A percentile compares a stretch with the other conserved stretches of the same genome.
These are phyloP conservation scores for Naganishia liquefaciens DNA, from an alignment of 1,284 basidiomycete genomes.

Conservation along the genomic window DNA sequence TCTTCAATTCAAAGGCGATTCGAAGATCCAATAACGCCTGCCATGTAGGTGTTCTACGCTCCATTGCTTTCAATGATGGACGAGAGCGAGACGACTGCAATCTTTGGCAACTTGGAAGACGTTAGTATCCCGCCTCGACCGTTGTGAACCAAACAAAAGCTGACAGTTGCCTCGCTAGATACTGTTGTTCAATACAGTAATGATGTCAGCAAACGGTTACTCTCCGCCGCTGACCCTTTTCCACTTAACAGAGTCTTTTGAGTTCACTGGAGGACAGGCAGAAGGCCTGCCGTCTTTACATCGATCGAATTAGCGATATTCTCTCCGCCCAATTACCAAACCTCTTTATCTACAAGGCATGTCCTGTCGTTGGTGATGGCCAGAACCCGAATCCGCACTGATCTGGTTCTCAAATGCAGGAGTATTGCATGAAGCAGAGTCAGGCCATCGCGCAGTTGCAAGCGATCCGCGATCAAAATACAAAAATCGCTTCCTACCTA, in stretches of 20 bases:
- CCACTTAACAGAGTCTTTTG: slow-evolving; percentile 64
- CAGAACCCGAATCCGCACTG: slow-evolving; percentile 1
- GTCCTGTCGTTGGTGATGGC: slow-evolving; percentile 36
- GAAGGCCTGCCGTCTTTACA: slow-evolving; percentile 81
- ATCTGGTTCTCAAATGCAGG: slow-evolving; percentile 56
- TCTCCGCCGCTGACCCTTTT: not conserved
- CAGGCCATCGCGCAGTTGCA: slow-evolving; percentile 77
- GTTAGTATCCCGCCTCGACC: slow-evolving; percentile 30
- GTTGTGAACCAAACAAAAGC: slow-evolving; percentile 12
- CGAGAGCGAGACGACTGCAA: slow-evolving; percentile 72
- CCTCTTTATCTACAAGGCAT: slow-evolving; percentile 76
- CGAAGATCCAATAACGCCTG: not conserved
- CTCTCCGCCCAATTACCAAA: slow-evolving; percentile 70
- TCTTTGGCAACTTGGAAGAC: slow-evolving; percentile 93
- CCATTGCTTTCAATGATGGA: slow-evolving; percentile 73
- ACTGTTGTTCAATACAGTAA: slow-evolving; percentile 77
- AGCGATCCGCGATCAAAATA: slow-evolving; percentile 68
- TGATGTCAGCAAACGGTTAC: slow-evolving; percentile 35
- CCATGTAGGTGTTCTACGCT: slow-evolving; percentile 72
- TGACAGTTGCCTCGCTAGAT: slow-evolving; percentile 53
- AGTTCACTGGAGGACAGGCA: slow-evolving; percentile 87
- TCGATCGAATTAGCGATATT: slow-evolving; percentile 85
- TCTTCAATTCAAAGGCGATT: not conserved
- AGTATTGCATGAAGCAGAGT: slow-evolving; percentile 87
- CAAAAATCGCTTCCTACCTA: slow-evolving; percentile 66